phyloP scores from a whole-genome alignment of 768 basidiomycete genomes.

The Calocybe cyanea region DNA sequence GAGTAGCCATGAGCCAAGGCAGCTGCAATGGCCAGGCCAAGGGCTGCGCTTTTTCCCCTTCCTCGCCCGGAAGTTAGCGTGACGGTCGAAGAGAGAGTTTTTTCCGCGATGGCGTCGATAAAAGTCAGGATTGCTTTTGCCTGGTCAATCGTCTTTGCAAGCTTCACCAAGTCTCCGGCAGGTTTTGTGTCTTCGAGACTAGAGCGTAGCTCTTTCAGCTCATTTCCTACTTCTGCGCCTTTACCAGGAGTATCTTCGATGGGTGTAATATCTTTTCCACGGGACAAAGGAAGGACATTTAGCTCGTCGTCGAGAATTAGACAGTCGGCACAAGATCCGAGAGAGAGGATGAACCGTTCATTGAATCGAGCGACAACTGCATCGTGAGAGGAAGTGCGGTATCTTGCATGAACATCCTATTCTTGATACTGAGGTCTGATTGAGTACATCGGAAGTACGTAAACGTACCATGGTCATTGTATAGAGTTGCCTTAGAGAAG shows the following conservation, averaged over 20 bases:
- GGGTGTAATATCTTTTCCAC: conserved; percentile 86
- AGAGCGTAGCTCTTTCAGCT: conserved; percentile 76
- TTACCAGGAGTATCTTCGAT: conserved; percentile 42
- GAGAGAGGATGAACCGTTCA: conserved; percentile 96
- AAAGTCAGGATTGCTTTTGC: conserved; percentile 93
- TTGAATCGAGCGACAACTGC: conserved; percentile 93
- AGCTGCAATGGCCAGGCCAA: conserved; percentile 93
- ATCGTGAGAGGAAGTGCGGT: conserved; percentile 88
- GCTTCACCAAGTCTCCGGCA: conserved; percentile 83
- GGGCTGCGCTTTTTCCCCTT: conserved; percentile 92
- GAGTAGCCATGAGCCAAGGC: conserved; percentile 92
- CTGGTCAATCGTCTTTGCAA: conserved; percentile 88
- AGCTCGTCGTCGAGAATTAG: conserved; percentile 96
- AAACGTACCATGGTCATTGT: conserved; percentile 73
- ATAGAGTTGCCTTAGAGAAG: conserved; percentile 86
- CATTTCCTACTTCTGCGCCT: conserved; percentile 44
- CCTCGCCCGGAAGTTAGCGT: conserved; percentile 94
- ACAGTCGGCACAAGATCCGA: conserved; percentile 90
- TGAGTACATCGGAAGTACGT: not conserved
- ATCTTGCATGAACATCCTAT: conserved; percentile 95
- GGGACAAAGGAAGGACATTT: conserved; percentile 94
- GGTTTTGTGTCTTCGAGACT: conserved; percentile 80
- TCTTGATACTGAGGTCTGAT: not conserved
- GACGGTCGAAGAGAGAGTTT: conserved; percentile 91
- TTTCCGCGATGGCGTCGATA: conserved; percentile 89